A percentile compares a stretch with the other conserved stretches of the same genome.
phyloP scores from a whole-genome alignment of 495 filamentous ascomycete genomes.

The Penicillium paradoxum region DNA sequence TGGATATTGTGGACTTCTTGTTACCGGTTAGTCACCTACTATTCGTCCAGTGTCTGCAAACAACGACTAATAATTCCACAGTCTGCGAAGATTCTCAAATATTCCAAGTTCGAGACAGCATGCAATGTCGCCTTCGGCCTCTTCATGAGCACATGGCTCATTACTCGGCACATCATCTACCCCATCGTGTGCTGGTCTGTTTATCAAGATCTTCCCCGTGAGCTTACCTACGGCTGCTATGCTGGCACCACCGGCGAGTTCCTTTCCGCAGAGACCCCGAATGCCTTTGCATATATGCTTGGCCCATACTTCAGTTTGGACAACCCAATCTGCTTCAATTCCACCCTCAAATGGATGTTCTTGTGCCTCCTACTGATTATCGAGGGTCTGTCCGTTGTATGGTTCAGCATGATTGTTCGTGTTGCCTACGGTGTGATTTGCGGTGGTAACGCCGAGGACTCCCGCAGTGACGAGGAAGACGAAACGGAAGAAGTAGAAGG shows the following conservation, averaged over 20 bases:
- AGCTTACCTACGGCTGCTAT: constrained; percentile 70
- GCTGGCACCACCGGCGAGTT: constrained; percentile 49
- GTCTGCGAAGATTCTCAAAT: constrained; percentile 94
- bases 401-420: constrained; percentile 83
- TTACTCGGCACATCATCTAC: constrained; percentile 79
- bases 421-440: constrained; percentile 72
- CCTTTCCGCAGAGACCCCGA: constrained; percentile 50
- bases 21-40: constrained; percentile 62
- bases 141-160: constrained; percentile 82
- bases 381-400: constrained; percentile 76
- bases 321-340: constrained; percentile 72
- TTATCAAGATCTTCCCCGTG: constrained; percentile 59
- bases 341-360: constrained; percentile 67
- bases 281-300: constrained; percentile 56
- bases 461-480: constrained; percentile 81
- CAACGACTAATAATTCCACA: constrained; percentile 29
- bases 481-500: constrained; percentile 55
- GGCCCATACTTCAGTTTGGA: constrained; percentile 64
- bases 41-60: not conserved
- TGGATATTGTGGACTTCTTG: constrained; percentile 90
- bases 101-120: constrained; percentile 64
- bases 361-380: constrained; percentile 68
- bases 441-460: constrained; percentile 78
- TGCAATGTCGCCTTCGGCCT: constrained; percentile 84
- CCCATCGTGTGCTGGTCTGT: constrained; percentile 72